Evolutionary conservation across 2,329 filamentous ascomycete species (phyloP), one percentile per base, ranked within the genome.

Genomic region (Rosellinia necatrix): DNA sequence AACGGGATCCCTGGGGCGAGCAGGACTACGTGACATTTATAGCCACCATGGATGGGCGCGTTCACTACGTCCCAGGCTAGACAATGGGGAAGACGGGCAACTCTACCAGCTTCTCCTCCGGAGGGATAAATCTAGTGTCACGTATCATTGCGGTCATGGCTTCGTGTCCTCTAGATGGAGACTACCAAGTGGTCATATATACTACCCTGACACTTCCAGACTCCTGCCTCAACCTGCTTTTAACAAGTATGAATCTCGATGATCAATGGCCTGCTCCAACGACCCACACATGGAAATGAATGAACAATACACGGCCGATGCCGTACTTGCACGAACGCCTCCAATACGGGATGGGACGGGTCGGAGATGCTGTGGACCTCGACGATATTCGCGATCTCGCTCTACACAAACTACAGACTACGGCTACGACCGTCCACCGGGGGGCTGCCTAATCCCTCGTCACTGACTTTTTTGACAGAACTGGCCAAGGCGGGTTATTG

Each of bases 401-500:
- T 29, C 49, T 15, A 34, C 40, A 29, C 12, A n/a, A 21, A 44
- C 32, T 38, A 24, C 12, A 34, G 22, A 30, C 12, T 24, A 29
- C 35, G 15, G n/a, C 12, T 27, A 6, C 3, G 10, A 27, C 37
- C n/a, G 21, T 19, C 15, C 29, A n/a, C 13, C 40, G 15, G n/a
- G n/a, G n/a, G n/a, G n/a, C n/a, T n/a, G n/a, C n/a, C n/a, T n/a
- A n/a, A n/a, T n/a, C n/a, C 32, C 54, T 53, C 41, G 49, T 34
- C 7, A 43, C 32, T 43, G 34, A 52, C 41, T 6, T 38, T 19
- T 41, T 44, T 41, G 48, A 53, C 53, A 53, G 55, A 25, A 34
- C 7, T 12, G 32, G 52, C 56, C 52, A 58, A 59, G 52, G 46
- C 53, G 56, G 53, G 35, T 49, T 44, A 30, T 51, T 32, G 40